Conservation (phyloP, 805 yeast genomes). For the Pachysolen tannophilus region DNA sequence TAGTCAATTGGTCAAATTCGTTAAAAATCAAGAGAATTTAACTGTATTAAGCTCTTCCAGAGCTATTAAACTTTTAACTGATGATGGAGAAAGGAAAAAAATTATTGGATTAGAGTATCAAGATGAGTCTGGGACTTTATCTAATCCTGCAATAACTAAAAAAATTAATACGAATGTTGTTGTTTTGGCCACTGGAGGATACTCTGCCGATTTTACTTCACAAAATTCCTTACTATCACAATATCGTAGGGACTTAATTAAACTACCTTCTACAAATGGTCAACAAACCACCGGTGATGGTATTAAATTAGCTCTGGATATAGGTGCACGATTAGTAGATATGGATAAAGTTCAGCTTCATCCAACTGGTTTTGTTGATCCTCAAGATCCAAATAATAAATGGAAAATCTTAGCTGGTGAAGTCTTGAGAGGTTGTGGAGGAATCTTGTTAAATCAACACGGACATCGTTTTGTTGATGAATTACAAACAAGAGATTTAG, state of each 20-base stretch:
- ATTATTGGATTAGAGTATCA: conserved; percentile 36
- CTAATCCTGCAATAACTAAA: conserved; percentile 4
- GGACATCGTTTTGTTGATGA: conserved; percentile 50
- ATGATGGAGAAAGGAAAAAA: conserved; percentile 18
- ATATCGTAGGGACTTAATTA: conserved; percentile 37
- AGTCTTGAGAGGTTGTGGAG: conserved; percentile 52
- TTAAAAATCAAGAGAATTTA: conserved; percentile 24
- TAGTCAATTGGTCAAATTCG: conserved; percentile 30
- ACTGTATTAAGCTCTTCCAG: conserved; percentile 30
- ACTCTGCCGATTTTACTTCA: conserved; percentile 31
- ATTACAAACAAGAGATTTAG: conserved; percentile 43
- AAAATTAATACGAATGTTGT: conserved; percentile 24
- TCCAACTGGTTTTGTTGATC: conserved; percentile 53
- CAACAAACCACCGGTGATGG: conserved; percentile 54
- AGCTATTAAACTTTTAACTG: conserved; percentile 23
- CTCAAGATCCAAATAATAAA: conserved; percentile 27
- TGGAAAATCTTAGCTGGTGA: conserved; percentile 57
- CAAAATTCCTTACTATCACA: conserved; percentile 27
- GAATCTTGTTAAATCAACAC: conserved; percentile 36
- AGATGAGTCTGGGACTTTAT: conserved; percentile 19
- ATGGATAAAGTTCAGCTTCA: conserved; percentile 56
- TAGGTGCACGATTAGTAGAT: conserved; percentile 42
- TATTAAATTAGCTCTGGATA: conserved; percentile 35
- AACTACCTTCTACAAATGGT: conserved; percentile 50
- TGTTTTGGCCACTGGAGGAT: conserved; percentile 56